Evolutionary conservation across 257 asterid species (phyloP).

Genomic region (Ilex aquifolium): DNA sequence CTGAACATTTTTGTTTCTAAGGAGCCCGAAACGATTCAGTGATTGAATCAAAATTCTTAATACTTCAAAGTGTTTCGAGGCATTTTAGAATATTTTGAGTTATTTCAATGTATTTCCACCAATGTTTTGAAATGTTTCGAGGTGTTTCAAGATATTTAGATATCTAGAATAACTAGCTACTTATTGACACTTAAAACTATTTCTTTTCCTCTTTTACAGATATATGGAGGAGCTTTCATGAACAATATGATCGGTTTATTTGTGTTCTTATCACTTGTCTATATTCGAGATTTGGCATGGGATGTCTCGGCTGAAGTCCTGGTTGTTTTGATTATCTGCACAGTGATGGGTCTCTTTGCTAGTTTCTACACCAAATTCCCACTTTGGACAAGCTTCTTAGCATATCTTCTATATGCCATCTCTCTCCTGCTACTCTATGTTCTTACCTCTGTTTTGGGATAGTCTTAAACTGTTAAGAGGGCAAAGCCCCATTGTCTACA

Average conservation of each 20-base stretch:
- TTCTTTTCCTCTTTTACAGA: conserved; percentile 19
- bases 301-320: conserved; percentile 29
- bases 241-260: conserved; percentile 42
- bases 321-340: conserved; percentile 28
- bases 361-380: conserved; percentile 32
- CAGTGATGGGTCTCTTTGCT: conserved; percentile 31
- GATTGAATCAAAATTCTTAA: too few relatives aligned
- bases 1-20: too few relatives aligned
- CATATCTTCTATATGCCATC: conserved; percentile 36
- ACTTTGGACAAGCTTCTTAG: conserved; percentile 41
- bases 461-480: conserved; percentile 18
- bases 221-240: conserved; percentile 49
- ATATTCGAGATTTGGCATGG: conserved; percentile 23
- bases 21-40: too few relatives aligned
- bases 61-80: too few relatives aligned
- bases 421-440: conserved; percentile 34
- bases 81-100: too few relatives aligned
- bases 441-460: conserved; percentile 32
- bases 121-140: too few relatives aligned
- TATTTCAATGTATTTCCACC: too few relatives aligned
- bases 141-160: background rate
- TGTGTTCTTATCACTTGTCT: conserved; percentile 40
- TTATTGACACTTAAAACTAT: background rate
- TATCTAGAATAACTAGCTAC: background rate
- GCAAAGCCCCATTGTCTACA: too few relatives aligned